phyloP scores from a whole-genome alignment of 2,329 filamentous ascomycete species.

The Diaporthe longicolla region DNA sequence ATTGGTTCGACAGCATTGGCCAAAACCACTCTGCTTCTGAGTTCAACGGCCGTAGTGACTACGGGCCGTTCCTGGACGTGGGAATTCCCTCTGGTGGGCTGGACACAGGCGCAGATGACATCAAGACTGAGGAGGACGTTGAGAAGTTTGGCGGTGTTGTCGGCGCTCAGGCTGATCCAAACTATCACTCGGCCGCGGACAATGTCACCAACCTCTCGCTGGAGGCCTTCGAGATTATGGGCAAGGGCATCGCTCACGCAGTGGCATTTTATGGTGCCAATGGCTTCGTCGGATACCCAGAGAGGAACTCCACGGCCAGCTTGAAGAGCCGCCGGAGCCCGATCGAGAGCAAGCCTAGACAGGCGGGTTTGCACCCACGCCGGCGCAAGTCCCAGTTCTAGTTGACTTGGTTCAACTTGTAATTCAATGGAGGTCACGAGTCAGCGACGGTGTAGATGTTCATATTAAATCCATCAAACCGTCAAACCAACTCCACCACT shows the following conservation, averaged over 20 bases:
- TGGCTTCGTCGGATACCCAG: slow-evolving; percentile 23
- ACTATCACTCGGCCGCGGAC: slow-evolving; percentile 23
- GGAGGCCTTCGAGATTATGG: slow-evolving; percentile 29
- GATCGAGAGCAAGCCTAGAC: slow-evolving; percentile 3
- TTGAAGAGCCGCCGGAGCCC: slow-evolving; percentile 17
- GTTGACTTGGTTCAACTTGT: neutral
- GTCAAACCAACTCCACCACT: neutral
- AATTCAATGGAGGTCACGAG: neutral
- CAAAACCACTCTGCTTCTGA: slow-evolving; percentile 45
- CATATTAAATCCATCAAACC: too few relatives aligned
- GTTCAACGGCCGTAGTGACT: slow-evolving; percentile 72
- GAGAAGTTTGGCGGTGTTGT: slow-evolving; percentile 19
- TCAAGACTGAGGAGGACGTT: slow-evolving; percentile 32
- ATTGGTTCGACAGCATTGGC: slow-evolving; percentile 46
- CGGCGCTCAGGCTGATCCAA: slow-evolving; percentile 10
- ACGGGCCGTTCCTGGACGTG: slow-evolving; percentile 70
- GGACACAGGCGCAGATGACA: slow-evolving; percentile 66
- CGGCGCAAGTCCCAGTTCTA: slow-evolving; percentile 27
- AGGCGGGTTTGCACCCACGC: slow-evolving; percentile 13
- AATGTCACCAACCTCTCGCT: slow-evolving; percentile 16
- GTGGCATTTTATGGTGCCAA: slow-evolving; percentile 30
- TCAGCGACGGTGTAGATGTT: too few relatives aligned
- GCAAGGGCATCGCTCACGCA: slow-evolving; percentile 22
- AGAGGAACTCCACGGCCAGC: slow-evolving; percentile 13
- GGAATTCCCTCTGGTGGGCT: slow-evolving; percentile 70